Evolutionary conservation across 1,284 basidiomycete species (phyloP).

Genomic region (Naganishia sp.): DNA sequence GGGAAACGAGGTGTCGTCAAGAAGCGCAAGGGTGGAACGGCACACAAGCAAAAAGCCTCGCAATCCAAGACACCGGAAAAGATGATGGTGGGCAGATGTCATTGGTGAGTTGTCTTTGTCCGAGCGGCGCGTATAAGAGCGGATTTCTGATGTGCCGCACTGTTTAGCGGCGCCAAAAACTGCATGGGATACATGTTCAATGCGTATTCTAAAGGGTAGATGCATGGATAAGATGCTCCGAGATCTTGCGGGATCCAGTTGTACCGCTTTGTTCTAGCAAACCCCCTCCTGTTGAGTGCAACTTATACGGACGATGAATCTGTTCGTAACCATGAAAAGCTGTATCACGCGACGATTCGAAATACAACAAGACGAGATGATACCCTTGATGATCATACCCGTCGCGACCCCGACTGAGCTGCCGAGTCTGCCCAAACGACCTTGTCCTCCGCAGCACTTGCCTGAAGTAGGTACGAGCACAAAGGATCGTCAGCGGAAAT

Average conservation of each 20-base stretch:
- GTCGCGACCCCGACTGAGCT: neutral
- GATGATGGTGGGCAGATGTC: slow-evolving; percentile 16
- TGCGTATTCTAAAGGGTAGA: slow-evolving; percentile 12
- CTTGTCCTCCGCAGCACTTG: slow-evolving; percentile 37
- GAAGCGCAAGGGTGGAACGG: slow-evolving; percentile 28
- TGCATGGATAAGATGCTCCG: no score
- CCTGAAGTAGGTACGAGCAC: slow-evolving; percentile 16
- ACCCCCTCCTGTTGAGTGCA: no score
- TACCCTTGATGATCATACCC: neutral
- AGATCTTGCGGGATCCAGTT: no score
- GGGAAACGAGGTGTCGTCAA: slow-evolving; percentile 23
- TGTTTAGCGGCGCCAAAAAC: slow-evolving; percentile 15
- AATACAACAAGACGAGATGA: slow-evolving; percentile 7
- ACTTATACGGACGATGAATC: no score
- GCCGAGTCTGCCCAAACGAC: slow-evolving; percentile 37
- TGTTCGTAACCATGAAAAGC: neutral
- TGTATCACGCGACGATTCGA: neutral
- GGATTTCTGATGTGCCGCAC: neutral
- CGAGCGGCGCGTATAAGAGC: neutral
- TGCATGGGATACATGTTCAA: slow-evolving; percentile 29
- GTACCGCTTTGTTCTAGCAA: no score
- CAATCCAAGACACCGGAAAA: slow-evolving; percentile 15
- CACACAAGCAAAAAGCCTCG: slow-evolving; percentile 23
- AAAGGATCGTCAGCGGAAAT: neutral
- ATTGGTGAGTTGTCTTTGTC: neutral